A percentile compares a stretch with the other conserved stretches of the same genome.
phyloP scores from a whole-genome alignment of 2,329 filamentous ascomycete species.

The Furcasterigmium sp. region DNA sequence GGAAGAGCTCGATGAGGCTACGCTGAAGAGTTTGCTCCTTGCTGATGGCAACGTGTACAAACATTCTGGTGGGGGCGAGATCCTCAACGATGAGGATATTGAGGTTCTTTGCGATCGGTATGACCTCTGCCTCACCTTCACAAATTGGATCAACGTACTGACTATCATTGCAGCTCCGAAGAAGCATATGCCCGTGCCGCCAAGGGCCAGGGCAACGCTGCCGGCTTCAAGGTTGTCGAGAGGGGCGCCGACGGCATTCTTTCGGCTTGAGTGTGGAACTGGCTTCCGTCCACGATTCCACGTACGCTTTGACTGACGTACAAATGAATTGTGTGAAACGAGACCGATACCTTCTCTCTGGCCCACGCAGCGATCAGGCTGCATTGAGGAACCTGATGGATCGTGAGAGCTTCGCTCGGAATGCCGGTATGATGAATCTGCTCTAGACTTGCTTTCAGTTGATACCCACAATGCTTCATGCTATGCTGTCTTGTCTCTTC shows the following conservation, averaged over 20 bases:
- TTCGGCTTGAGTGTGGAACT: not conserved
- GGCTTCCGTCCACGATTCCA: no score
- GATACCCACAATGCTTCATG: no score
- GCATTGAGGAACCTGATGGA: no score
- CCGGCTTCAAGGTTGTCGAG: slow-evolving; percentile 72
- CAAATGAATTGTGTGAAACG: not conserved
- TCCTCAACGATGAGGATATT: slow-evolving; percentile 73
- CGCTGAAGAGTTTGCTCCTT: slow-evolving; percentile 55
- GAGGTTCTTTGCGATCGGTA: slow-evolving; percentile 71
- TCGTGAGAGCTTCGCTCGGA: no score
- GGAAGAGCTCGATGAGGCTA: slow-evolving; percentile 55
- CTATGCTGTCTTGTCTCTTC: no score
- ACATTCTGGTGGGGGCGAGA: slow-evolving; percentile 52
- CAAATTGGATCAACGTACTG: not conserved
- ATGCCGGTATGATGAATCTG: no score
- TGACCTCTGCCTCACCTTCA: slow-evolving; percentile 1
- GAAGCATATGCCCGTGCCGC: slow-evolving; percentile 66
- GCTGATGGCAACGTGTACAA: slow-evolving; percentile 67
- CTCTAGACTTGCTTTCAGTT: no score
- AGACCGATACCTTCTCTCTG: not conserved
- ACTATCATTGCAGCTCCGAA: slow-evolving; percentile 37
- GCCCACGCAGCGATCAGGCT: no score
- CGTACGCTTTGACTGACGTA: not conserved
- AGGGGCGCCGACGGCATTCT: slow-evolving; percentile 55
- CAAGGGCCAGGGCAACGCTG: slow-evolving; percentile 68